Conservation (phyloP, 2,329 filamentous ascomycete species). For the Zymoseptoria brevis region DNA sequence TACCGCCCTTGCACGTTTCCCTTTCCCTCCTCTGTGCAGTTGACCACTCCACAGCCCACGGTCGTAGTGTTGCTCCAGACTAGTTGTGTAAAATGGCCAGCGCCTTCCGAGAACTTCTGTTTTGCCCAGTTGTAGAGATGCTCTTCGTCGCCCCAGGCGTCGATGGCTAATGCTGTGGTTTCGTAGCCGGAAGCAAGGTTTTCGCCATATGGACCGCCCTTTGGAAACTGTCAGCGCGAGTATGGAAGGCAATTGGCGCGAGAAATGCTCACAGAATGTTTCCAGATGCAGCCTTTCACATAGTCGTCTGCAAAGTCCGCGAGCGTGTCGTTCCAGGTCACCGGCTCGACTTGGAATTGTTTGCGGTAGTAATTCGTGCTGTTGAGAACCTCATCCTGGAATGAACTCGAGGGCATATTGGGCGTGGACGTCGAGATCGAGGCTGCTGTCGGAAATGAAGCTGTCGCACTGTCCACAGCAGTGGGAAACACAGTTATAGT, state of each 20-base stretch:
- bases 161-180: conserved; percentile 19
- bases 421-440: neutral
- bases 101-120: conserved; percentile 19
- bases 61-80: conserved; percentile 27
- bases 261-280: conserved; percentile 21
- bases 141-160: conserved; percentile 28
- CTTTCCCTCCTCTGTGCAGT: conserved; percentile 16
- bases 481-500: neutral
- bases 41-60: conserved; percentile 23
- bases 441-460: neutral
- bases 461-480: neutral
- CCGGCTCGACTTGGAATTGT: conserved; percentile 14
- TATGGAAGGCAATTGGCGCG: neutral
- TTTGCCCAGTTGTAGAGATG: conserved; percentile 22
- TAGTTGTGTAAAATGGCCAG: conserved; percentile 30
- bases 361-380: conserved; percentile 27
- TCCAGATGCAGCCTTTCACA: conserved; percentile 24
- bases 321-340: conserved; percentile 23
- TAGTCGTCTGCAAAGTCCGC: conserved; percentile 24
- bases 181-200: conserved; percentile 25
- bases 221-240: neutral
- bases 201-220: conserved; percentile 28
- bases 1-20: conserved; percentile 20
- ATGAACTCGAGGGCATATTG: conserved; percentile 6
- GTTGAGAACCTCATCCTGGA: conserved; percentile 22